Conservation (phyloP, 2,329 filamentous ascomycete genomes). For the Hypoxylon sp. region DNA sequence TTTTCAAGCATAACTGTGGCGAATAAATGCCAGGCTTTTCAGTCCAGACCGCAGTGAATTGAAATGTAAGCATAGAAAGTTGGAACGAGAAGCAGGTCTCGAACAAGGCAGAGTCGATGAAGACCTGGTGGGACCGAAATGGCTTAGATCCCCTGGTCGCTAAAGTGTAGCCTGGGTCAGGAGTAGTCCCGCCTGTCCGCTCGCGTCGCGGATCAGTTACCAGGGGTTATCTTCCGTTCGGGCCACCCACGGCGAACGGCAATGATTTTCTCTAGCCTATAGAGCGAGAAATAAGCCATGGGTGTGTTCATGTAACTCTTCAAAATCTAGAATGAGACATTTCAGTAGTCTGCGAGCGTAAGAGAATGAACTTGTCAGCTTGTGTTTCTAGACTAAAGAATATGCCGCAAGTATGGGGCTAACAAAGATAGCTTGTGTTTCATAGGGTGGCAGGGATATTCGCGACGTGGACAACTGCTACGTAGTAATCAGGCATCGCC, state of each 20-base stretch:
- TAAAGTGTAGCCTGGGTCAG: slow-evolving; percentile 2
- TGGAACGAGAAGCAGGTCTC: slow-evolving; percentile 14
- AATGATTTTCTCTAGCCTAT: slow-evolving; percentile 5
- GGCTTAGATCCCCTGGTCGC: slow-evolving; percentile 4
- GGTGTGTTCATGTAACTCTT: neutral
- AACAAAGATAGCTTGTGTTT: slow-evolving; percentile 22
- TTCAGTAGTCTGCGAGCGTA: neutral
- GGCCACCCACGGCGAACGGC: slow-evolving; percentile 4
- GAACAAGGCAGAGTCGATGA: slow-evolving; percentile 2
- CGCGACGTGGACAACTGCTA: slow-evolving; percentile 31
- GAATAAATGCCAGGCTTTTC: slow-evolving; percentile 11
- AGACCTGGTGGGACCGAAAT: slow-evolving; percentile 13
- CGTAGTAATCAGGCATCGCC: slow-evolving; percentile 20
- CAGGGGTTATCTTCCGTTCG: slow-evolving; percentile 19
- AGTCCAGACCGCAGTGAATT: slow-evolving; percentile 13
- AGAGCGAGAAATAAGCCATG: neutral
- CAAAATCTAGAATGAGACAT: neutral
- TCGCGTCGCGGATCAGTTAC: slow-evolving; percentile 11
- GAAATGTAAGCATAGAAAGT: neutral
- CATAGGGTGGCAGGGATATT: slow-evolving; percentile 27
- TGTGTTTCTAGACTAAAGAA: neutral
- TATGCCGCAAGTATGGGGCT: neutral
- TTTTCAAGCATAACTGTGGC: slow-evolving; percentile 4
- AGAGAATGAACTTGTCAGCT: neutral
- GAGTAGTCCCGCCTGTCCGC: no score